phyloP scores from a whole-genome alignment of 1,284 basidiomycete species.

The Irpex sp. region DNA sequence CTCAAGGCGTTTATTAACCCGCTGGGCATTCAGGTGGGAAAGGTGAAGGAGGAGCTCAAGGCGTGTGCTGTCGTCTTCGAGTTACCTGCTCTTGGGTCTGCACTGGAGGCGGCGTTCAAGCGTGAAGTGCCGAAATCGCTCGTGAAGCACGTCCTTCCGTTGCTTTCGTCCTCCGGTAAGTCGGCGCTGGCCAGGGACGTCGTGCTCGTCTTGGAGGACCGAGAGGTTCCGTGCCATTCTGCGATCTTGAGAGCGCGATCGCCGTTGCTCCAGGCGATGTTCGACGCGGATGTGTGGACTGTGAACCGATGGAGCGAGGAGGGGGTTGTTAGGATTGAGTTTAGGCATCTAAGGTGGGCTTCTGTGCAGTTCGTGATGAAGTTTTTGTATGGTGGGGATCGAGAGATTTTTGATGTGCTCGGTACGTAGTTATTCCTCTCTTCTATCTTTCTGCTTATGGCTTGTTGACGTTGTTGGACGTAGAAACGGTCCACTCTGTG shows the following conservation, averaged over 20 bases:
- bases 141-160: slow-evolving; percentile 36
- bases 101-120: slow-evolving; percentile 52
- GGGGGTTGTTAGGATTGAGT: slow-evolving; percentile 57
- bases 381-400: slow-evolving; percentile 77
- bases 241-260: slow-evolving; percentile 77
- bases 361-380: slow-evolving; percentile 74
- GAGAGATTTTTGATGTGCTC: slow-evolving; percentile 69
- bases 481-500: slow-evolving; percentile 59
- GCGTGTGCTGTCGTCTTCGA: slow-evolving; percentile 48
- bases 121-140: slow-evolving; percentile 42
- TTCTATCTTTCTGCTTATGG: slow-evolving; percentile 3
- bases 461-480: not conserved
- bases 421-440: slow-evolving; percentile 37
- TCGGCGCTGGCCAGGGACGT: slow-evolving; percentile 56
- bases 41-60: slow-evolving; percentile 60
- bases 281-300: slow-evolving; percentile 84
- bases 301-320: slow-evolving; percentile 49
- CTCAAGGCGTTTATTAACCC: slow-evolving; percentile 4
- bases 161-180: slow-evolving; percentile 6
- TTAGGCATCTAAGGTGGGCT: slow-evolving; percentile 73
- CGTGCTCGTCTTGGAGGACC: slow-evolving; percentile 70
- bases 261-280: slow-evolving; percentile 84
- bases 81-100: slow-evolving; percentile 47
- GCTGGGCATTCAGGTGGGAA: slow-evolving; percentile 36
- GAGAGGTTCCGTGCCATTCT: slow-evolving; percentile 68